Base-by-base conservation (phyloP, 305 asterid species). In the Fraxinus xanthoxyloides region DNA sequence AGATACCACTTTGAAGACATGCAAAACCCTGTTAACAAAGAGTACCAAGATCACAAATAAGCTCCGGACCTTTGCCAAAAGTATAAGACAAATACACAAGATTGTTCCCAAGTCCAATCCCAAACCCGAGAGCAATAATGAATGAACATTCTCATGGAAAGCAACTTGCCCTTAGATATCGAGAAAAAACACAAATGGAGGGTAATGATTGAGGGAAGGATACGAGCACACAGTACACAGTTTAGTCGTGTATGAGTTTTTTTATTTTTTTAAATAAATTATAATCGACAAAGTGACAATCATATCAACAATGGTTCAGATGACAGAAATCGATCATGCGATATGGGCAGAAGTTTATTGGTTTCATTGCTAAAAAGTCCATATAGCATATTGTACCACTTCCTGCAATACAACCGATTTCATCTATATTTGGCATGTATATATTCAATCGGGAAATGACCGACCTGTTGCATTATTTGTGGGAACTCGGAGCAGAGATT, bases 381-480 rank as follows among this genome's bases (percentile, higher is more conserved):
- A 0, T 10, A 9, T 65, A 12, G 34, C 19, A 65, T 26, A 13
- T 32, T 32, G 43, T 70, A 30, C 12, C 46, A 30, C 75, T 31
- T 70, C 40, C 43, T 12, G 40, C 38, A 32, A 31, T 8, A 70
- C 36, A 35, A 30, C 76, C 76, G 15, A 34, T 24, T 79, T 65
- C 24, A 72, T 10, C 35, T 5, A 3, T 5, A 24, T 0, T 9
- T 34, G 61, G 46, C 76, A 13, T 31, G 81, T 35, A 78, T 31
- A 5, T 70, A 0, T 5, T 46, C 23, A 26, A 72, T 30, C 43
- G 40, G 75, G 34, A 32, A 40, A 76, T 19, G 36, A 72, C 87
- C 54, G 59, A 93, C 99, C 98, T 95, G 98, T 81, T 95, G 94
- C 97, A 95, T 92, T 78, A 95, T 95, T 88, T 95, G 99, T 1